phyloP scores from a whole-genome alignment of 345 rosid genomes.

The Boechera stricta region DNA sequence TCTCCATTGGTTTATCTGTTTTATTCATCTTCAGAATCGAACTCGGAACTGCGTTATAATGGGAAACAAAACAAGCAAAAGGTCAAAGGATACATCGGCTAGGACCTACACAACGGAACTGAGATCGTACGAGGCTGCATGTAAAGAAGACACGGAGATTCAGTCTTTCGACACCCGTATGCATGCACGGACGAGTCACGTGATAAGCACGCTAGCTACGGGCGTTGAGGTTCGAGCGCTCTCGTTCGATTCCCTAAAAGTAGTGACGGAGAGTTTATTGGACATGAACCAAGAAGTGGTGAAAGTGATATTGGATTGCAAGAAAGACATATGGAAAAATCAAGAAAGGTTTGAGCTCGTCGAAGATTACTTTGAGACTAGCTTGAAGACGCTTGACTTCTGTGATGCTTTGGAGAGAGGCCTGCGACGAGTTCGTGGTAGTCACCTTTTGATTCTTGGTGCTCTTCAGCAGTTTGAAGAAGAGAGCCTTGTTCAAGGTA shows the following conservation, averaged over 20 bases:
- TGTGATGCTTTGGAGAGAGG: slow-evolving; percentile 76
- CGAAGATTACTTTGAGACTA: slow-evolving; percentile 81
- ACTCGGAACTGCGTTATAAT: not conserved
- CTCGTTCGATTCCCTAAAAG: slow-evolving; percentile 78
- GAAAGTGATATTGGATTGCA: slow-evolving; percentile 72
- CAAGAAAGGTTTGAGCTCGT: slow-evolving; percentile 78
- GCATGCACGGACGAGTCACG: slow-evolving; percentile 69
- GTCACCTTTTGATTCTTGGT: slow-evolving; percentile 63
- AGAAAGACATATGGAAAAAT: slow-evolving; percentile 84
- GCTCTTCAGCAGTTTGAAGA: slow-evolving; percentile 83
- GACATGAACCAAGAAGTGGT: slow-evolving; percentile 94
- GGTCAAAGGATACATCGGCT: slow-evolving; percentile 42
- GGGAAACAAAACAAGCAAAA: slow-evolving; percentile 50
- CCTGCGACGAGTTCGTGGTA: slow-evolving; percentile 64
- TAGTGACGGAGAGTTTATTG: slow-evolving; percentile 69
- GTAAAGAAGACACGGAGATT: slow-evolving; percentile 64
- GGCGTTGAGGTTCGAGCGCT: slow-evolving; percentile 84
- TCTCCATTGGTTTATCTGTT: not conserved
- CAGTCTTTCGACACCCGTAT: slow-evolving; percentile 65
- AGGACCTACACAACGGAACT: slow-evolving; percentile 56
- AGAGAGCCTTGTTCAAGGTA: slow-evolving; percentile 48
- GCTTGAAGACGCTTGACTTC: slow-evolving; percentile 82
- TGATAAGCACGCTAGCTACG: slow-evolving; percentile 66
- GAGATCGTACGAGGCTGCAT: slow-evolving; percentile 76
- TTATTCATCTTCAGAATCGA: slow-evolving; percentile 9